These are phyloP conservation scores for Penicillium coffeae DNA, from an alignment of 495 filamentous ascomycete genomes.

Conservation along the genomic window DNA sequence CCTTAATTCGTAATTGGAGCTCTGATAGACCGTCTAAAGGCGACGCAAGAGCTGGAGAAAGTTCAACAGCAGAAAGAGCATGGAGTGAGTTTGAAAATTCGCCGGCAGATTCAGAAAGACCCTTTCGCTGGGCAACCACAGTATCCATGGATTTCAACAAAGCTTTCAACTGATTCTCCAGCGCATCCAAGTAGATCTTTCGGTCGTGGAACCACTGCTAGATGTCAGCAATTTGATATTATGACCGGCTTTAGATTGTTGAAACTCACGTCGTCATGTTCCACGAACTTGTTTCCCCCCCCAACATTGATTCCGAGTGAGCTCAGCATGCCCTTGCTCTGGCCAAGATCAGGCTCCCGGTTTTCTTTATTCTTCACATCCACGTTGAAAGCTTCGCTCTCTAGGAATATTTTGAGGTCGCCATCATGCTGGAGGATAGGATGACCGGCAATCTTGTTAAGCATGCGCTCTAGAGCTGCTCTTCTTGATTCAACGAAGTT, in stretches of 20 bases:
- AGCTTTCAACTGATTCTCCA: conserved; percentile 92
- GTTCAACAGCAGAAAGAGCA: conserved; percentile 80
- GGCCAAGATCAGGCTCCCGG: conserved; percentile 75
- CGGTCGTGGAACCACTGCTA: conserved; percentile 95
- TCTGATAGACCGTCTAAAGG: conserved; percentile 89
- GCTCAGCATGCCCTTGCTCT: conserved; percentile 90
- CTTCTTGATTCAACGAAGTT: conserved; percentile 93
- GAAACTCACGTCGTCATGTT: conserved; percentile 89
- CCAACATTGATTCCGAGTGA: conserved; percentile 76
- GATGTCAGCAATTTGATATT: conserved; percentile 5
- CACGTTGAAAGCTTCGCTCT: conserved; percentile 91
- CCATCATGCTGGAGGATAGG: conserved; percentile 88
- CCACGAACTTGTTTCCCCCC: conserved; percentile 79
- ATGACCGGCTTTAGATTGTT: neutral
- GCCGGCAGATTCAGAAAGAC: conserved; percentile 83
- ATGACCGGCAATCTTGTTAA: conserved; percentile 90
- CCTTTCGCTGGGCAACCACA: conserved; percentile 87
- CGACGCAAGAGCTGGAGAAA: conserved; percentile 80
- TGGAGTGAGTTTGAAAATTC: conserved; percentile 93
- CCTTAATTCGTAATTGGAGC: conserved; percentile 86
- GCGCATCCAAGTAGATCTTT: conserved; percentile 84
- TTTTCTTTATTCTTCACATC: conserved; percentile 98
- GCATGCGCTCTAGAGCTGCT: conserved; percentile 89
- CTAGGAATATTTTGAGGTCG: conserved; percentile 92
- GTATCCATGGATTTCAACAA: conserved; percentile 90